Evolutionary conservation across 2,329 filamentous ascomycete genomes (phyloP).

Genomic region (Pseudocercospora macadamiae): DNA sequence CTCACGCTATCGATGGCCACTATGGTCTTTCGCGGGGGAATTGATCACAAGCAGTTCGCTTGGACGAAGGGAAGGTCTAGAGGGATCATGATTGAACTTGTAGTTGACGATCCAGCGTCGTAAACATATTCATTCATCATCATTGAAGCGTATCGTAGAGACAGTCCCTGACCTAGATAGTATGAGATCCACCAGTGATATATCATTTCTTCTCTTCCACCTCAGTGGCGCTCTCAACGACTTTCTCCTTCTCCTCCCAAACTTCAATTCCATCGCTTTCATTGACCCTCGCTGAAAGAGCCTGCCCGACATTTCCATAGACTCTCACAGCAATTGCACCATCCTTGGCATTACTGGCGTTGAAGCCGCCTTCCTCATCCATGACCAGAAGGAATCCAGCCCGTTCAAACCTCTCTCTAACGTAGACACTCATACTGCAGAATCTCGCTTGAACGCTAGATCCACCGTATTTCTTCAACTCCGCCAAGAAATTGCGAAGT

Average conservation of each 20-base stretch:
- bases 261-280: conserved; percentile 12
- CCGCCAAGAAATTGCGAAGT: conserved; percentile 52
- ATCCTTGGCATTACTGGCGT: background rate
- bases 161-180: background rate
- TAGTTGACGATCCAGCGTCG: too few relatives aligned
- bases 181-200: background rate
- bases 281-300: conserved; percentile 7
- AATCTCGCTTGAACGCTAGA: conserved; percentile 52
- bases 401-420: conserved; percentile 34
- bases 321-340: conserved; percentile 15
- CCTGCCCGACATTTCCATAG: conserved; percentile 12
- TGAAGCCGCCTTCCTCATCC: conserved; percentile 20
- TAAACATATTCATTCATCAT: too few relatives aligned
- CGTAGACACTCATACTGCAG: conserved; percentile 50
- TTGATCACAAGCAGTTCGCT: too few relatives aligned
- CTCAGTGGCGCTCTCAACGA: conserved; percentile 12
- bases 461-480: conserved; percentile 56
- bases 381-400: conserved; percentile 27
- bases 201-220: conserved; percentile 14
- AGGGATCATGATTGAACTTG: too few relatives aligned
- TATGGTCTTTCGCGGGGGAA: too few relatives aligned
- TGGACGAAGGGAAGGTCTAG: too few relatives aligned
- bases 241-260: conserved; percentile 18
- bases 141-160: background rate
- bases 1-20: background rate